These are phyloP conservation scores for Eremothecium coryli DNA, from an alignment of 1,139 yeast genomes.

Conservation along the genomic window DNA sequence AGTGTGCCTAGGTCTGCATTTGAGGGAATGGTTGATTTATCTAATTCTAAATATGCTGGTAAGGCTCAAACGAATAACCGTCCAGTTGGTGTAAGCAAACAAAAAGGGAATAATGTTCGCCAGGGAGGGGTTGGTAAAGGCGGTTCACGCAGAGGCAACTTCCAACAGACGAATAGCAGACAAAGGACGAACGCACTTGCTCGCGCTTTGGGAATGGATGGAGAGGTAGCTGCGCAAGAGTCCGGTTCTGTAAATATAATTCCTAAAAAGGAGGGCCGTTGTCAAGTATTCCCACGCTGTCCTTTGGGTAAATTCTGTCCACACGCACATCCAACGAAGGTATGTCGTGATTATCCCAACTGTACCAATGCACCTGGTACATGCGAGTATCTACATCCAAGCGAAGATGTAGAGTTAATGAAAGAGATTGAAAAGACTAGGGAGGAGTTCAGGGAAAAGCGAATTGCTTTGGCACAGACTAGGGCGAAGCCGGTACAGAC, in stretches of 20 bases:
- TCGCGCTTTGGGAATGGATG: constrained; percentile 27
- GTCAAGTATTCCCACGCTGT: constrained; percentile 74
- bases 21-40: constrained; percentile 18
- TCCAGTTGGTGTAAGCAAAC: not conserved
- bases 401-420: constrained; percentile 66
- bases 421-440: constrained; percentile 54
- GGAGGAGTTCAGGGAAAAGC: constrained; percentile 42
- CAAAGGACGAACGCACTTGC: constrained; percentile 29
- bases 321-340: constrained; percentile 70
- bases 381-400: constrained; percentile 74
- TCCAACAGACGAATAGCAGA: constrained; percentile 17
- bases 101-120: constrained; percentile 17
- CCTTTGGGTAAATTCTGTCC: constrained; percentile 51
- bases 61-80: constrained; percentile 9
- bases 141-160: constrained; percentile 18
- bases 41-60: constrained; percentile 10
- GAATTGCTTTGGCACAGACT: constrained; percentile 30
- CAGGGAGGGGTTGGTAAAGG: constrained; percentile 23
- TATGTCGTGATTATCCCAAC: constrained; percentile 67
- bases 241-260: constrained; percentile 17
- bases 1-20: constrained; percentile 24
- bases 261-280: constrained; percentile 50
- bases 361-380: constrained; percentile 77
- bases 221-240: constrained; percentile 7
- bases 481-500: constrained; percentile 31